Evolutionary conservation across 2,329 filamentous ascomycete genomes (phyloP).

Genomic region (Raffaelea ambrosiae): DNA sequence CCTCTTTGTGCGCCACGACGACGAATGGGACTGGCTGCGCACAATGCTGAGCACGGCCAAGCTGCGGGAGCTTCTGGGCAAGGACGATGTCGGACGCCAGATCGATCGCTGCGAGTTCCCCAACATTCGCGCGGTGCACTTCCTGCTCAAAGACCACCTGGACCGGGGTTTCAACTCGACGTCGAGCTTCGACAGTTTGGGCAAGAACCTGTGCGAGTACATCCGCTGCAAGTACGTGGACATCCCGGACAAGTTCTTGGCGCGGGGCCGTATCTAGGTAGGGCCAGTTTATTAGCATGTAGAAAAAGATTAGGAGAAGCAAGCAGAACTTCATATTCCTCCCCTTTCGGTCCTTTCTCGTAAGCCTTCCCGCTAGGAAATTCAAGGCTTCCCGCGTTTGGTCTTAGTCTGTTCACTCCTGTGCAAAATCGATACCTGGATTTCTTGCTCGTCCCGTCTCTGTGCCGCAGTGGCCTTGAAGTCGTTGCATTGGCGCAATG

Average conservation of each 20-base stretch:
- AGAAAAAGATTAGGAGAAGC: too few species aligned
- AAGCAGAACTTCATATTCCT: too few species aligned
- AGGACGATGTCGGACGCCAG: conserved; percentile 17
- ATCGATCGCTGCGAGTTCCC: conserved; percentile 35
- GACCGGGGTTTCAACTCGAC: conserved; percentile 38
- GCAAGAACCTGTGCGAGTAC: conserved; percentile 44
- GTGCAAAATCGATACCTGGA: too few species aligned
- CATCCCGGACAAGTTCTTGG: conserved; percentile 16
- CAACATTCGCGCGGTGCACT: conserved; percentile 17
- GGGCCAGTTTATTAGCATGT: too few species aligned
- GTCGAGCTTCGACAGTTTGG: conserved; percentile 37
- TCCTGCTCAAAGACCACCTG: conserved; percentile 33
- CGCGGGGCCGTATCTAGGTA: not conserved
- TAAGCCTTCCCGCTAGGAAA: too few species aligned
- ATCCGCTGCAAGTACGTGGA: conserved; percentile 23
- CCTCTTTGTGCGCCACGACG: conserved; percentile 25
- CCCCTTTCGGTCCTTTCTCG: too few species aligned
- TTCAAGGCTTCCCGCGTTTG: too few species aligned
- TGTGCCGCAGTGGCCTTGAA: too few species aligned
- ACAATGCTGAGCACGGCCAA: conserved; percentile 13
- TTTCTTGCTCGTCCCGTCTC: too few species aligned
- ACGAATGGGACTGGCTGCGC: conserved; percentile 31
- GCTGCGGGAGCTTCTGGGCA: conserved; percentile 5
- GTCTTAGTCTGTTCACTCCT: too few species aligned
- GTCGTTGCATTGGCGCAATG: too few species aligned